phyloP scores from a whole-genome alignment of 2,329 filamentous ascomycete species.

The Grosmannia huntii region DNA sequence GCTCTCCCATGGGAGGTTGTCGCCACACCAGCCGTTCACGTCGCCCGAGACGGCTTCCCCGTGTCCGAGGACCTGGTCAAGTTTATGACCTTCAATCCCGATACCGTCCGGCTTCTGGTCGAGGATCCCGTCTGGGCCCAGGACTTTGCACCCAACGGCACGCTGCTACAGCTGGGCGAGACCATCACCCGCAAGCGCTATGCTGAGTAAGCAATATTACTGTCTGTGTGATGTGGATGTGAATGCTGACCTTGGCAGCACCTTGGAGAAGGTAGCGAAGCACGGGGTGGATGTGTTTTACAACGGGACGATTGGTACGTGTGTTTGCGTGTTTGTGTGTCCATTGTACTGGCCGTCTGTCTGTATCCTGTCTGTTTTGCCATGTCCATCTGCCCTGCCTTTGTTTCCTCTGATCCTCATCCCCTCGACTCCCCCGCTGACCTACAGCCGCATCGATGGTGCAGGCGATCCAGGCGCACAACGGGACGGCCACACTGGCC shows the following conservation, averaged over 20 bases:
- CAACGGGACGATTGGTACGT: constrained; percentile 22
- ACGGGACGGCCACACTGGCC: constrained; percentile 75
- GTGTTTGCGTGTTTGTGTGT: not conserved
- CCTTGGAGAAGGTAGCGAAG: constrained; percentile 64
- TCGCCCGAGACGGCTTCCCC: constrained; percentile 61
- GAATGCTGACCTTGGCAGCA: constrained; percentile 22
- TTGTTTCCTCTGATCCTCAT: too few species aligned
- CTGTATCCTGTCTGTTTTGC: too few species aligned
- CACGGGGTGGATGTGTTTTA: constrained; percentile 38
- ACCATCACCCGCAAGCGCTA: constrained; percentile 71
- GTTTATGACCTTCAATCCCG: constrained; percentile 45
- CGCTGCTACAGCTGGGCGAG: constrained; percentile 57
- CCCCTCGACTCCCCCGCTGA: not conserved
- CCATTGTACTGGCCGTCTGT: constrained; percentile 6
- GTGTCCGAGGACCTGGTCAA: constrained; percentile 61
- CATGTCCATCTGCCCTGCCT: too few species aligned
- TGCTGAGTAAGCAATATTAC: constrained; percentile 31
- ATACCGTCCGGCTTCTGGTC: constrained; percentile 49
- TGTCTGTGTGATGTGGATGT: not conserved
- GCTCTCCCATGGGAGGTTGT: constrained; percentile 56
- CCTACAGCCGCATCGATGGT: constrained; percentile 58
- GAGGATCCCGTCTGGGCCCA: constrained; percentile 69
- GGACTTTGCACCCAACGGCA: constrained; percentile 77
- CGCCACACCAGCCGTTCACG: constrained; percentile 57
- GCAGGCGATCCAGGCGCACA: constrained; percentile 48